Evolutionary conservation across 768 basidiomycete genomes (phyloP).

Genomic region (Suillus hirtellus): DNA sequence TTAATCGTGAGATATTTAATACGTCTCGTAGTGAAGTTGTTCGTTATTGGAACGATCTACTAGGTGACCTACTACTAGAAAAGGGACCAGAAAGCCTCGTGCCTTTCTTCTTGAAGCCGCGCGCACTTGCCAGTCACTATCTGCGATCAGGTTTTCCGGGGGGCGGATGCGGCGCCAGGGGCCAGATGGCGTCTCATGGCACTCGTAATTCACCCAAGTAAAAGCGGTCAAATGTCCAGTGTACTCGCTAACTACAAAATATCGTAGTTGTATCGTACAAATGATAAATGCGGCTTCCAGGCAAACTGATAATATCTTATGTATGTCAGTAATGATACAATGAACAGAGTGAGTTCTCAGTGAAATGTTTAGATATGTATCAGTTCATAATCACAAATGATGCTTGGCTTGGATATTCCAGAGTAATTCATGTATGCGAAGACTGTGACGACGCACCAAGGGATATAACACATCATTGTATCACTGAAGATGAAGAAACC

Average conservation of each 20-base stretch:
- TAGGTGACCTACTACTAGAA: neutral
- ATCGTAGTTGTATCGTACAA: neutral
- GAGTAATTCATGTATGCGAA: neutral
- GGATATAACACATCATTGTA: neutral
- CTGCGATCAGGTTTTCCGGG: neutral
- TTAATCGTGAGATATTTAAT: slow-evolving; percentile 5
- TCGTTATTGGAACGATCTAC: neutral
- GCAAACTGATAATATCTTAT: neutral
- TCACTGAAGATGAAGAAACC: neutral
- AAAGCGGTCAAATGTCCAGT: neutral
- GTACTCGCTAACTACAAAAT: neutral
- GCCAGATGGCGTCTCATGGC: neutral
- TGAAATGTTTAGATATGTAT: neutral
- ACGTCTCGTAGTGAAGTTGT: neutral
- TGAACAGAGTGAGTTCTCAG: too few relatives aligned
- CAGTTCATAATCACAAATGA: neutral
- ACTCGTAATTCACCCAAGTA: neutral
- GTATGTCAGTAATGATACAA: neutral
- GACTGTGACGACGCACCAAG: neutral
- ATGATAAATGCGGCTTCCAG: neutral
- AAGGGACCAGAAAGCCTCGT: neutral
- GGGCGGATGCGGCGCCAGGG: neutral
- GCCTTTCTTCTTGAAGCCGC: neutral
- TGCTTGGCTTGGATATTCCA: neutral
- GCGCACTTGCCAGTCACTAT: neutral